These are phyloP conservation scores for Eustoma russellianum DNA, from an alignment of 257 asterid genomes.

Conservation along the genomic window DNA sequence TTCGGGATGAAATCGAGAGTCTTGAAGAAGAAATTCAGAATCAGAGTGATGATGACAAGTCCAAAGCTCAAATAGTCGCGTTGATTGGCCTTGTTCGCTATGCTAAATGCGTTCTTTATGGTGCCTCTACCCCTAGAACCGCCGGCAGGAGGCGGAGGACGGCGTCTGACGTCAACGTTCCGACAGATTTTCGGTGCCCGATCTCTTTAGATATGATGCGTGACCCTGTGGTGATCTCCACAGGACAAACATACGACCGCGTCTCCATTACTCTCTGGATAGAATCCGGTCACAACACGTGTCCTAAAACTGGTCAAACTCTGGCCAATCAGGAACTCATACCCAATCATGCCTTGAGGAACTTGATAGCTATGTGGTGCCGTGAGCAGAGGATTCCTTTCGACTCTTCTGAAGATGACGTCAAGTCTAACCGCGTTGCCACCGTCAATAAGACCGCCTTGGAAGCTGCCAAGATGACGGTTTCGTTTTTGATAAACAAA, in stretches of 20 bases:
- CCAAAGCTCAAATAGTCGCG: conserved; percentile 47
- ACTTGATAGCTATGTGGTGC: conserved; percentile 75
- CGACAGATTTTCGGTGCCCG: conserved; percentile 81
- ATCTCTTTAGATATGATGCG: conserved; percentile 68
- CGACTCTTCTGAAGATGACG: conserved; percentile 35
- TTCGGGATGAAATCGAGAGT: conserved; percentile 59
- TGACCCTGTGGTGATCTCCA: conserved; percentile 83
- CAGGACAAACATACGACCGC: conserved; percentile 84
- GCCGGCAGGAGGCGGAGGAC: conserved; percentile 39
- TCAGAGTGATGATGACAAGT: conserved; percentile 49
- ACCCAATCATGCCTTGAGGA: conserved; percentile 56
- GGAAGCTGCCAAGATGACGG: conserved; percentile 78
- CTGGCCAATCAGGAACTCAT: conserved; percentile 53
- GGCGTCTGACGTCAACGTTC: conserved; percentile 40
- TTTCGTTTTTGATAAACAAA: conserved; percentile 49
- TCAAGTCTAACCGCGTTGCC: conserved; percentile 10
- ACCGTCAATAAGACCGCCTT: conserved; percentile 53
- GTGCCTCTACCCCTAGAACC: conserved; percentile 57
- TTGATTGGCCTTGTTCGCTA: conserved; percentile 79
- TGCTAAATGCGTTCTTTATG: conserved; percentile 80
- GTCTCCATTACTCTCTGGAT: conserved; percentile 56
- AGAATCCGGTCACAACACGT: conserved; percentile 78
- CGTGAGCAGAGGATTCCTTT: conserved; percentile 70
- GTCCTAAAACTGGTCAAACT: conserved; percentile 80
- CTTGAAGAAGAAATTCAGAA: conserved; percentile 60